Conservation (phyloP, 768 basidiomycete genomes). For the Calocybe cyanea region DNA sequence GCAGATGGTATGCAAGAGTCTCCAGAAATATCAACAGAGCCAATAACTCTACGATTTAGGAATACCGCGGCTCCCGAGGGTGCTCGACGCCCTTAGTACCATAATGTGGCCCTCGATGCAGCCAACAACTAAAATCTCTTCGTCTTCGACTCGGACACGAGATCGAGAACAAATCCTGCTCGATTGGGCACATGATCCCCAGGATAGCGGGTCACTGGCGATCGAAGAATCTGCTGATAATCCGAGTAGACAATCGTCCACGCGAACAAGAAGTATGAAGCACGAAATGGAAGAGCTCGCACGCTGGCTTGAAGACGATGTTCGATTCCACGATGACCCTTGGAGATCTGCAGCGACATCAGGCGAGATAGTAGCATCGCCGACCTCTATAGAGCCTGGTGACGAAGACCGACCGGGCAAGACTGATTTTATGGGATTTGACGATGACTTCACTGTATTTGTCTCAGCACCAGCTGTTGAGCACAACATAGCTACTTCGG, state of each 20-base stretch:
- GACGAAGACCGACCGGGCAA: not conserved
- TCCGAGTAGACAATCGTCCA: constrained; percentile 19
- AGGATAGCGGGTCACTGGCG: constrained; percentile 28
- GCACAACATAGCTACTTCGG: constrained; percentile 17
- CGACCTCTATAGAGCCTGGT: constrained; percentile 19
- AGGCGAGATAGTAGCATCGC: constrained; percentile 22
- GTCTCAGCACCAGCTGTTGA: constrained; percentile 51
- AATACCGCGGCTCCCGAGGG: constrained; percentile 56
- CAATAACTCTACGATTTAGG: constrained; percentile 26
- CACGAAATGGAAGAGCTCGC: constrained; percentile 57
- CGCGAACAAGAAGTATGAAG: constrained; percentile 32
- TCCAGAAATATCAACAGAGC: not conserved
- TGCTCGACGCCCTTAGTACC: constrained; percentile 77
- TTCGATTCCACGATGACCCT: constrained; percentile 30
- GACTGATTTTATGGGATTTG: constrained; percentile 42
- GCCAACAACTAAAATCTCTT: constrained; percentile 24
- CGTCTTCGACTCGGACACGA: constrained; percentile 12
- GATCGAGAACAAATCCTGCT: constrained; percentile 30
- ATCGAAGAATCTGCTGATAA: constrained; percentile 16
- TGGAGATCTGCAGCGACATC: constrained; percentile 36
- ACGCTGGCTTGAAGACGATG: constrained; percentile 57
- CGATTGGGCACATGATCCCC: constrained; percentile 40
- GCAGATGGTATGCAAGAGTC: constrained; percentile 24
- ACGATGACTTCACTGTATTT: constrained; percentile 80
- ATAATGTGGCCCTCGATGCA: constrained; percentile 88